These are phyloP conservation scores for Solanum virginianum DNA, from an alignment of 257 asterid genomes.

Conservation along the genomic window DNA sequence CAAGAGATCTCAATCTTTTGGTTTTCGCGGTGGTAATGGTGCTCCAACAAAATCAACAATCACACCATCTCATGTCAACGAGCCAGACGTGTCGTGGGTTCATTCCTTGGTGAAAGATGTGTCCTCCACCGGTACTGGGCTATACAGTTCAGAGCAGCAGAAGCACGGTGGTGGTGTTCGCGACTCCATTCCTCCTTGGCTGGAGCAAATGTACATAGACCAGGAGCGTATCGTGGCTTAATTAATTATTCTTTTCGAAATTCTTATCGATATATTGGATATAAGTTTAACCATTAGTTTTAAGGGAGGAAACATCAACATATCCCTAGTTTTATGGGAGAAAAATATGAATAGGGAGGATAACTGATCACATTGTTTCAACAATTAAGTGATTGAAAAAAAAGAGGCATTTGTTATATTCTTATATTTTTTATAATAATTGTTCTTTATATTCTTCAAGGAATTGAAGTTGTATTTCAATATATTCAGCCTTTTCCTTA, in stretches of 20 bases:
- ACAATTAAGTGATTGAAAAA: neutral
- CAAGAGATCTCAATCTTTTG: slow-evolving; percentile 21
- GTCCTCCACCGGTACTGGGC: slow-evolving; percentile 21
- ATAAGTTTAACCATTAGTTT: neutral
- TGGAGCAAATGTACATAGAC: slow-evolving; percentile 85
- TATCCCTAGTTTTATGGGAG: neutral
- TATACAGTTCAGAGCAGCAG: slow-evolving; percentile 25
- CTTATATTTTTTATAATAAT: neutral
- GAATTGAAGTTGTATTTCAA: neutral
- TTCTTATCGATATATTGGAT: neutral
- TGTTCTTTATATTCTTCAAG: neutral
- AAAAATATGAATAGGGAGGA: neutral
- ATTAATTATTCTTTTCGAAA: neutral
- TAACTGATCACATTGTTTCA: slow-evolving; percentile 2
- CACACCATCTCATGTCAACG: slow-evolving; percentile 10
- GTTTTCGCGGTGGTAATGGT: slow-evolving; percentile 11
- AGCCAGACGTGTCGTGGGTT: slow-evolving; percentile 88
- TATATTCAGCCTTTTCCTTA: neutral
- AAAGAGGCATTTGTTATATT: neutral
- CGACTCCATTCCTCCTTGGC: slow-evolving; percentile 45
- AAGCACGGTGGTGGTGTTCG: slow-evolving; percentile 17
- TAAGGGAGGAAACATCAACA: neutral
- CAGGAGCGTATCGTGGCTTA: slow-evolving; percentile 76
- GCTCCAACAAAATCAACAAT: neutral
- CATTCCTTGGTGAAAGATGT: slow-evolving; percentile 63